Evolutionary conservation across 148 eudicot genomes (phyloP).

Genomic region (Vaccinium macrocarpon): DNA sequence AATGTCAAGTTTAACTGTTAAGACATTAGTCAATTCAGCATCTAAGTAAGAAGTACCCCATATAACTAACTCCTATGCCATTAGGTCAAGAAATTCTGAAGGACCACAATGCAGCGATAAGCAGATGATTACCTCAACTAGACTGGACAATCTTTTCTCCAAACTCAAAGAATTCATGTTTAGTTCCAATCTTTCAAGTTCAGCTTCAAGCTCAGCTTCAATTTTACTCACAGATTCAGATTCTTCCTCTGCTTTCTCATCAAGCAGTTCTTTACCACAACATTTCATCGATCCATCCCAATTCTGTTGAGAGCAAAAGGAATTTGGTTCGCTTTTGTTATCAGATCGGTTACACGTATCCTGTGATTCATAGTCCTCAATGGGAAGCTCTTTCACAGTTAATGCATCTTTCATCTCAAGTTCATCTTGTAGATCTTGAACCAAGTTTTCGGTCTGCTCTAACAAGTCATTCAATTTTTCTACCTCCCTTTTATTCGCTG

Average conservation of each 20-base stretch:
- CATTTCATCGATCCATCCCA: slow-evolving; percentile 17
- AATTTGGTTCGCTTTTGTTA: slow-evolving; percentile 22
- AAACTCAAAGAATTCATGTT: slow-evolving; percentile 60
- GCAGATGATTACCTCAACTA: slow-evolving; percentile 49
- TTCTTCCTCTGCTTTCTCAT: slow-evolving; percentile 40
- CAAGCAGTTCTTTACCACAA: slow-evolving; percentile 31
- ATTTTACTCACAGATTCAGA: slow-evolving; percentile 58
- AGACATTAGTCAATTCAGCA: not conserved
- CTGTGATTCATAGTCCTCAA: slow-evolving; percentile 43
- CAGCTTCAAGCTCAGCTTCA: slow-evolving; percentile 99
- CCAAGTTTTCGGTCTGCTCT: slow-evolving; percentile 73
- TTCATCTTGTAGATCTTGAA: slow-evolving; percentile 94
- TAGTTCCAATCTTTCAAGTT: slow-evolving; percentile 79
- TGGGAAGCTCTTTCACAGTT: slow-evolving; percentile 75
- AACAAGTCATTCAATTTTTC: slow-evolving; percentile 61
- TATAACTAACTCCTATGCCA: not conserved
- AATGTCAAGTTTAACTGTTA: not conserved
- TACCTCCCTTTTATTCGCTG: slow-evolving; percentile 60
- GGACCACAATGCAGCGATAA: not conserved
- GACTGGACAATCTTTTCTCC: slow-evolving; percentile 43
- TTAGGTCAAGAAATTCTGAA: not conserved
- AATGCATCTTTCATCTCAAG: slow-evolving; percentile 90
- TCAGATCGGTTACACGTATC: slow-evolving; percentile 33
- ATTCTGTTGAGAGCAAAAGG: slow-evolving; percentile 34
- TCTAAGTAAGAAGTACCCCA: not conserved